phyloP scores from a whole-genome alignment of 495 filamentous ascomycete species.

The Daldinia childiae region DNA sequence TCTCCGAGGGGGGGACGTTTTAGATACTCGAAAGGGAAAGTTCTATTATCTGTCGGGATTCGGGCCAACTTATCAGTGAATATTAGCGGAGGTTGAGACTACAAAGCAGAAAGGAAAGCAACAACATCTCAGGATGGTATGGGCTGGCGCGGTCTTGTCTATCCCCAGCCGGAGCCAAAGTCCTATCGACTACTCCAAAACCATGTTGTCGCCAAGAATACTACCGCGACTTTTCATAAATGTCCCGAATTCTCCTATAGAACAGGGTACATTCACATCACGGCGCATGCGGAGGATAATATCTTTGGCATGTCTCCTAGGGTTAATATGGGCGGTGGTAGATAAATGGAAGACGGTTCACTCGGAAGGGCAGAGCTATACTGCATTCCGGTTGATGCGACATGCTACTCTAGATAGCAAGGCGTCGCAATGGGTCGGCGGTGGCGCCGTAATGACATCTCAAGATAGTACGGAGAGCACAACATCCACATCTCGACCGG shows the following conservation, averaged over 20 bases:
- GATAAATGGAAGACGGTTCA: conserved; percentile 31
- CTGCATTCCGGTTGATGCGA: conserved; percentile 31
- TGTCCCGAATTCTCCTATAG: conserved; percentile 41
- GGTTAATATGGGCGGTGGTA: conserved; percentile 36
- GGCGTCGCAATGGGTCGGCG: conserved; percentile 41
- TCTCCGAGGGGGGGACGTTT: background rate
- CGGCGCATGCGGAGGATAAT: conserved; percentile 36
- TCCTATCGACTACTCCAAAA: conserved; percentile 27
- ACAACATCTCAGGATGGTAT: conserved; percentile 30
- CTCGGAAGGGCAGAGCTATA: conserved; percentile 26
- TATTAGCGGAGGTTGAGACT: background rate
- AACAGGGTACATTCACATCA: conserved; percentile 37
- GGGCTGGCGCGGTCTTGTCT: conserved; percentile 25
- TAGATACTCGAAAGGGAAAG: conserved; percentile 22
- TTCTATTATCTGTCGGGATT: conserved; percentile 1
- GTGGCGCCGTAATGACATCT: conserved; percentile 30
- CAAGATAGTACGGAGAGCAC: conserved; percentile 11
- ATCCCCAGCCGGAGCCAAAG: conserved; percentile 34
- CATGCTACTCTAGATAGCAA: conserved; percentile 32
- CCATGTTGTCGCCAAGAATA: conserved; percentile 39
- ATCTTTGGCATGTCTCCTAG: conserved; percentile 31
- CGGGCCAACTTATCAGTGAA: background rate
- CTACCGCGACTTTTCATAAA: conserved; percentile 41
- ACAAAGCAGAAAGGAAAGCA: conserved; percentile 9
- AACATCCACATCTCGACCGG: background rate